These are phyloP conservation scores for Fusarium aywerte DNA, from an alignment of 2,329 filamentous ascomycete species.

Conservation along the genomic window DNA sequence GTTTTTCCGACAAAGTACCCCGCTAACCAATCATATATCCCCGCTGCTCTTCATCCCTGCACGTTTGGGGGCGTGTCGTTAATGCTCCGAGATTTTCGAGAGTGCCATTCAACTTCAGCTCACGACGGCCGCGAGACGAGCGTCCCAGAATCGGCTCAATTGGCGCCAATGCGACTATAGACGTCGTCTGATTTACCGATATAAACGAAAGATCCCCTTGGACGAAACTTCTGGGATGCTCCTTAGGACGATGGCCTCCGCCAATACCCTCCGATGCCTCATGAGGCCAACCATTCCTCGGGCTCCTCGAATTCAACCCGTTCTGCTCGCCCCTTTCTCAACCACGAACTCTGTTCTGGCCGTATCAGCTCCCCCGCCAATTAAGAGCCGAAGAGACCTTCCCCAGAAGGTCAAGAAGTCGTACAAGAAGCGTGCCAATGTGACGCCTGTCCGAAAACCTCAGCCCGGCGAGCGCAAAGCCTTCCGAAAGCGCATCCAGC, in stretches of 20 bases:
- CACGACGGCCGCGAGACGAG: conserved; percentile 40
- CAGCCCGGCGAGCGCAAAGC: conserved; percentile 85
- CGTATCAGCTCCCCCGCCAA: conserved; percentile 45
- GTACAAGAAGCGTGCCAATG: conserved; percentile 64
- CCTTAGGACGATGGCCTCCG: conserved; percentile 51
- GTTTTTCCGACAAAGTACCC: conserved; percentile 39
- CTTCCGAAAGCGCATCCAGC: conserved; percentile 85
- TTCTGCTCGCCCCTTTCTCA: conserved; percentile 56
- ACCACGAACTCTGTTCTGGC: conserved; percentile 48
- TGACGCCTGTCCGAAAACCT: conserved; percentile 65
- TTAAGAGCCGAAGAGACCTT: conserved; percentile 52
- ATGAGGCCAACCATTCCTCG: conserved; percentile 50
- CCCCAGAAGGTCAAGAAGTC: conserved; percentile 56
- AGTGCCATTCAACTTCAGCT: conserved; percentile 42
- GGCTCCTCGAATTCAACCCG: conserved; percentile 50
- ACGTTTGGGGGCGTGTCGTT: conserved; percentile 40
- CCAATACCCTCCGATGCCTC: conserved; percentile 57
- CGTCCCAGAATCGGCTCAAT: conserved; percentile 44
- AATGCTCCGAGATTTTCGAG: conserved; percentile 47
- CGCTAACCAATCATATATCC: conserved; percentile 33
- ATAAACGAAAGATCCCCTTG: conserved; percentile 13
- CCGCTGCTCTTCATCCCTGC: conserved; percentile 7
- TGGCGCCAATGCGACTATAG: conserved; percentile 47
- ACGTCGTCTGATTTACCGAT: conserved; percentile 2
- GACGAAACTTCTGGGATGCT: background rate